Base-by-base conservation (phyloP, 192 early-diverging fungal species). In the Backusella tarrabulga region DNA sequence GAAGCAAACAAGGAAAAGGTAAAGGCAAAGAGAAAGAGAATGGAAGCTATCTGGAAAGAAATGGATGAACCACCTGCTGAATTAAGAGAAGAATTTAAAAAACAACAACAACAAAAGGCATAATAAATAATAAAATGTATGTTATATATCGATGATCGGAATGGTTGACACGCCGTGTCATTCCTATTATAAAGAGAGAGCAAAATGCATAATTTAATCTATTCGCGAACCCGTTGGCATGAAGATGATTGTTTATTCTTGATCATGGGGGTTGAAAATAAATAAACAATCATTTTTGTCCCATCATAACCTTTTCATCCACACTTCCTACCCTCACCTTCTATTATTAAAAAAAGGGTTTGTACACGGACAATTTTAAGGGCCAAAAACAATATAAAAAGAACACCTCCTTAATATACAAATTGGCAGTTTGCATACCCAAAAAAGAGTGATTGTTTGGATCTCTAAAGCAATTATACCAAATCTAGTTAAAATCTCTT, bases 31-130 rank as follows among this genome's bases (percentile, higher is more conserved):
- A 77, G 88, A 71, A 82, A 73, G 50, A 84, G 77, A 73, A 68
- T 83, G 56, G 82, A 88, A 71, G 66, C 85, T 38, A 76, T 85
- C 75, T 89, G 88, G 86, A 82, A 86, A 79, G 87, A 84, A 34
- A 84, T 88, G 82, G 84, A 87, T 32, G 87, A 88, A 54, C 80
- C 80, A 35, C 74, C 80, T 68, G 69, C 80, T 60, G 76, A 71
- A 38, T 76, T 76, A 34, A 74, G 40, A n/a, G 66, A 41, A n/a
- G 60, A 75, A 68, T 63, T 63, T 63, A 63, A 63, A 63, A 63
- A 63, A 63, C 56, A 63, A 63, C 56, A 60, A 26, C 54, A 60
- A 26, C 56, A 63, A 63, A 23, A 63, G 15, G 23, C 11, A 63
- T n/a, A 63, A 63, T n/a, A 29, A 63, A 26, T 21, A 63, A 63